These are phyloP conservation scores for Grammothele lineata DNA, from an alignment of 768 basidiomycete genomes.

Conservation along the genomic window DNA sequence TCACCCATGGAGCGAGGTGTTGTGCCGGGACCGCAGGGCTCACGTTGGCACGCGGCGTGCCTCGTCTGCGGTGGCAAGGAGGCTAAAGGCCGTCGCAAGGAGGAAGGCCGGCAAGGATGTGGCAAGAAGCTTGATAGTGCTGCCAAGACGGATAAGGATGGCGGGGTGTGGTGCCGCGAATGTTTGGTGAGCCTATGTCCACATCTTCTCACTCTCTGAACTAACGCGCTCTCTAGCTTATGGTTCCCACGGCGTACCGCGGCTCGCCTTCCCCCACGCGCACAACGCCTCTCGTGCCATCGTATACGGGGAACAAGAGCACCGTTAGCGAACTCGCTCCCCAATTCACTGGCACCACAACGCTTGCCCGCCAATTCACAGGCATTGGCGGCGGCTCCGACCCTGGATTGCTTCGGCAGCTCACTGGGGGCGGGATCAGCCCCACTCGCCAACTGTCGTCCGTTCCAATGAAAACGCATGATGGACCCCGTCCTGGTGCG, in stretches of 20 bases:
- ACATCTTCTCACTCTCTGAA: conserved; percentile 6
- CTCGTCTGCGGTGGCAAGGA: conserved; percentile 77
- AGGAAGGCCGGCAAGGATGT: conserved; percentile 66
- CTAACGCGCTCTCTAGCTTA: conserved; percentile 40
- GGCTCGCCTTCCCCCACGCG: conserved; percentile 53
- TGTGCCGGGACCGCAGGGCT: conserved; percentile 79
- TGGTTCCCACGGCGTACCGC: conserved; percentile 47
- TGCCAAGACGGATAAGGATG: conserved; percentile 66
- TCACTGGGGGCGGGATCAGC: conserved; percentile 65
- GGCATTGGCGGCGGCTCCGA: conserved; percentile 44
- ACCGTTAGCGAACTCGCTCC: conserved; percentile 33
- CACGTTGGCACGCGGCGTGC: conserved; percentile 75
- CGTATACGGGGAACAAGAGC: conserved; percentile 36
- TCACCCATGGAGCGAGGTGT: conserved; percentile 85
- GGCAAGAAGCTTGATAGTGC: conserved; percentile 82
- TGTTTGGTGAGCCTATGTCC: conserved; percentile 58
- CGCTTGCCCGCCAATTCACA: conserved; percentile 72
- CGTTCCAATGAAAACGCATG: conserved; percentile 71
- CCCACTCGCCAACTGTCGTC: conserved; percentile 59
- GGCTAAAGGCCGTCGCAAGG: conserved; percentile 41
- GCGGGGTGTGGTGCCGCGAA: conserved; percentile 80
- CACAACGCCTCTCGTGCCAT: conserved; percentile 39
- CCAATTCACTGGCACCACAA: conserved; percentile 70
- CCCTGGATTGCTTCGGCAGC: conserved; percentile 41
- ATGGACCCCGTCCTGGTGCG: conserved; percentile 32